Percentiles rank a stretch among this genome's conserved stretches.
These are phyloP conservation scores for Linderina pennispora DNA, from an alignment of 192 early-diverging fungal genomes.

Conservation along the genomic window DNA sequence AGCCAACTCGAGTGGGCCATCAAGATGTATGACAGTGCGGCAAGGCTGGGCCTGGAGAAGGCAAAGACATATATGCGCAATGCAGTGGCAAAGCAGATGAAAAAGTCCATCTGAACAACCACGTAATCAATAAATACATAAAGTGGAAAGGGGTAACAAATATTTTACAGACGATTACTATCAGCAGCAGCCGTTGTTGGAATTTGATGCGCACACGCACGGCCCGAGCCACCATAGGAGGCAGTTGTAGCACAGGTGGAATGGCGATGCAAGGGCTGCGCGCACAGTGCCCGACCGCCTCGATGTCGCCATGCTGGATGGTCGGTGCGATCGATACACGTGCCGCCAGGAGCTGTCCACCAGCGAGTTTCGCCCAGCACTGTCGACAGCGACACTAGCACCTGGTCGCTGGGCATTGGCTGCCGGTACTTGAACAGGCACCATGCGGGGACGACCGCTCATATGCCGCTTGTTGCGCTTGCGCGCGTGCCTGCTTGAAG, in stretches of 20 bases:
- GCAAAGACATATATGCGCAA: constrained; percentile 55
- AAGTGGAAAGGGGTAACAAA: no score
- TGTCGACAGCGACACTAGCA: constrained; percentile 6
- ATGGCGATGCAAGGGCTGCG: constrained; percentile 20
- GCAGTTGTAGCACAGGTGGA: constrained; percentile 34
- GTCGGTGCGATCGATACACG: constrained; percentile 18
- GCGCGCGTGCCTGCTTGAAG: neutral
- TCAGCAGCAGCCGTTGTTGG: neutral
- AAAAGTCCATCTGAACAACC: neutral
- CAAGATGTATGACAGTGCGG: constrained; percentile 49
- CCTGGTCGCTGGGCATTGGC: neutral
- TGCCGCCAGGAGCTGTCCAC: constrained; percentile 27
- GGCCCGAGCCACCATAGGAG: constrained; percentile 31
- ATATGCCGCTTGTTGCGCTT: no score
- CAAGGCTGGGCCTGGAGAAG: constrained; percentile 44
- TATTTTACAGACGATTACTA: neutral
- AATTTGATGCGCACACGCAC: constrained; percentile 14
- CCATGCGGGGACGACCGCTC: no score
- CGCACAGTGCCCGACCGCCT: constrained; percentile 9
- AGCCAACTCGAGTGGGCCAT: constrained; percentile 53
- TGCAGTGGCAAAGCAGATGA: constrained; percentile 37
- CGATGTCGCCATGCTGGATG: neutral
- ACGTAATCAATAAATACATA: neutral
- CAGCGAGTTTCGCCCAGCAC: no score
- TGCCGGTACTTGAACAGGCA: no score